These are phyloP conservation scores for Saccharomycopsis phalli DNA, from an alignment of 1,139 yeast species.

Conservation along the genomic window DNA sequence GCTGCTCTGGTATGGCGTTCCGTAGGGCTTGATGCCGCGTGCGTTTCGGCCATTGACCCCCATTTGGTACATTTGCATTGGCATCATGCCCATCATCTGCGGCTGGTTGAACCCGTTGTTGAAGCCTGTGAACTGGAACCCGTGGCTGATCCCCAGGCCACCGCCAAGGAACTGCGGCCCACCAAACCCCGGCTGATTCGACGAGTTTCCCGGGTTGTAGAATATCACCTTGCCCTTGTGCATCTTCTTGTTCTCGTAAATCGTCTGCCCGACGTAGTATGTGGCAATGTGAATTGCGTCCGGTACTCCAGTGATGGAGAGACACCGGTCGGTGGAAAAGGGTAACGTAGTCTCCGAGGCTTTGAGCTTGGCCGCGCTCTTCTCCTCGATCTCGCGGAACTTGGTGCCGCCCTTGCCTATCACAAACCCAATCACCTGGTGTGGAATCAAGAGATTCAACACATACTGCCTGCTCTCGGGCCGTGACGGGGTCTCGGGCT, in stretches of 20 bases:
- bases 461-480: slow-evolving; percentile 46
- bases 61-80: slow-evolving; percentile 5
- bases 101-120: slow-evolving; percentile 19
- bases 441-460: slow-evolving; percentile 64
- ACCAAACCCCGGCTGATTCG: slow-evolving; percentile 3
- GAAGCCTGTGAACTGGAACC: slow-evolving; percentile 16
- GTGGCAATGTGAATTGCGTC: slow-evolving; percentile 84
- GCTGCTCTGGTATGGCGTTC: slow-evolving; percentile 7
- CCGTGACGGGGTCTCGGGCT: slow-evolving; percentile 56
- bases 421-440: slow-evolving; percentile 71
- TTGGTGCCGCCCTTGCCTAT: slow-evolving; percentile 74
- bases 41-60: background rate
- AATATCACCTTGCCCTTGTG: slow-evolving; percentile 45
- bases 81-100: slow-evolving; percentile 26
- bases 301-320: slow-evolving; percentile 70
- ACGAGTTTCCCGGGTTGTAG: slow-evolving; percentile 48
- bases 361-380: slow-evolving; percentile 68
- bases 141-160: slow-evolving; percentile 4
- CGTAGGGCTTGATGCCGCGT: slow-evolving; percentile 14
- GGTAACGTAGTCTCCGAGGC: slow-evolving; percentile 76
- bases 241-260: slow-evolving; percentile 50
- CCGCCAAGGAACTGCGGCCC: slow-evolving; percentile 5
- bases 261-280: slow-evolving; percentile 61
- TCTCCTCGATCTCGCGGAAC: slow-evolving; percentile 75
- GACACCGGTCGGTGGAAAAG: slow-evolving; percentile 68